Conservation (phyloP, 495 filamentous ascomycete genomes). For the Lophiotrema nucula region DNA sequence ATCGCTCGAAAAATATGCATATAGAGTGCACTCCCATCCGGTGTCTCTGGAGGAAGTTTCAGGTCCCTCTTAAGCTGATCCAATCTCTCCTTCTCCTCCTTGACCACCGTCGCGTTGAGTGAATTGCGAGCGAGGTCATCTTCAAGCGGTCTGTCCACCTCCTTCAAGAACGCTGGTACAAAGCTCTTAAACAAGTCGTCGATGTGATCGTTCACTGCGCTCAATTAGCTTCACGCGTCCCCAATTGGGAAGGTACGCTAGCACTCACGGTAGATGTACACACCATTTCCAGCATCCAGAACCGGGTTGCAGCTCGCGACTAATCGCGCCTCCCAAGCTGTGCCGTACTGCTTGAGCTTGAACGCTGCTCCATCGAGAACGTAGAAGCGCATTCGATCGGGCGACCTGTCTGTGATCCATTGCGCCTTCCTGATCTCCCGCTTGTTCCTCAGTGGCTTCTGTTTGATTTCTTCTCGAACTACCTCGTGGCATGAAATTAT, state of each 20-base stretch:
- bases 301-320: not conserved
- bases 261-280: not conserved
- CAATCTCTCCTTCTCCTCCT: not conserved
- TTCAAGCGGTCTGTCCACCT: too few species aligned
- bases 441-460: not conserved
- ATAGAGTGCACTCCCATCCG: not conserved
- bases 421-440: not conserved
- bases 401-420: not conserved
- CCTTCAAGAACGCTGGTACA: too few species aligned
- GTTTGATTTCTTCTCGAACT: not conserved
- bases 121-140: too few species aligned
- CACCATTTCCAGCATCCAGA: slow-evolving; percentile 1
- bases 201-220: not conserved
- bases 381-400: not conserved
- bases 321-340: not conserved
- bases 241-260: not conserved
- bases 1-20: not conserved
- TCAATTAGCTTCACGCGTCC: not conserved
- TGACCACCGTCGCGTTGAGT: too few species aligned
- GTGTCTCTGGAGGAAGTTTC: not conserved
- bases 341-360: not conserved
- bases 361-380: not conserved
- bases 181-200: not conserved
- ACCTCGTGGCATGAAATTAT: not conserved
- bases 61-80: not conserved